phyloP scores from a whole-genome alignment of 768 basidiomycete genomes.

The Pisolithus marmoratus region DNA sequence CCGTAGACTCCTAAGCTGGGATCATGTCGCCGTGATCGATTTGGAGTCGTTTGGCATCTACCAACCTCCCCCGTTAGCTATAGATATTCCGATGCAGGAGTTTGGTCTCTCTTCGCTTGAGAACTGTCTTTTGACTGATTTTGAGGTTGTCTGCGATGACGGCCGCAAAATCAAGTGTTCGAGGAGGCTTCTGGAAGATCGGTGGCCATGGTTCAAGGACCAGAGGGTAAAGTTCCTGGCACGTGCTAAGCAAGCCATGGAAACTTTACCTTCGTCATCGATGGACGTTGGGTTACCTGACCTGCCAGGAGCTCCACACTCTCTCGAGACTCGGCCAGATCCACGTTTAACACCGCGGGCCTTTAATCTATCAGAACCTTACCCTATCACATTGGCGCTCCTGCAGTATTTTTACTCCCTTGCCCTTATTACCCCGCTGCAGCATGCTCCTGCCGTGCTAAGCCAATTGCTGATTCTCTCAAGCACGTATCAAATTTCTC shows the following conservation, averaged over 20 bases:
- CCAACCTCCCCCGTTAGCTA: constrained; percentile 65
- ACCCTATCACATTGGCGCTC: constrained; percentile 81
- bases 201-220: constrained; percentile 94
- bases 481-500: constrained; percentile 72
- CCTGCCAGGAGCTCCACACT: constrained; percentile 44
- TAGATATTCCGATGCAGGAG: constrained; percentile 72
- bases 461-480: constrained; percentile 81
- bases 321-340: constrained; percentile 55
- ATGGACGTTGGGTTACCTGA: constrained; percentile 63
- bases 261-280: constrained; percentile 51
- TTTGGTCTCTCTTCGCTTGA: constrained; percentile 81
- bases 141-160: constrained; percentile 90
- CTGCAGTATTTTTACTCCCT: constrained; percentile 93
- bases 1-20: constrained; percentile 84
- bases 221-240: constrained; percentile 57
- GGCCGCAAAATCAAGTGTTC: constrained; percentile 80
- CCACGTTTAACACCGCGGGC: constrained; percentile 76
- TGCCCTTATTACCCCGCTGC: constrained; percentile 81
- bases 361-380: constrained; percentile 82
- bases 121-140: constrained; percentile 78
- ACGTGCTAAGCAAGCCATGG: constrained; percentile 50
- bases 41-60: constrained; percentile 96
- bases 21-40: constrained; percentile 86
- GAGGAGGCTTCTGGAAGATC: constrained; percentile 74
- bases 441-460: constrained; percentile 85